Evolutionary conservation across 2,329 filamentous ascomycete genomes (phyloP).

Genomic region (Dactylonectria macrodidyma): DNA sequence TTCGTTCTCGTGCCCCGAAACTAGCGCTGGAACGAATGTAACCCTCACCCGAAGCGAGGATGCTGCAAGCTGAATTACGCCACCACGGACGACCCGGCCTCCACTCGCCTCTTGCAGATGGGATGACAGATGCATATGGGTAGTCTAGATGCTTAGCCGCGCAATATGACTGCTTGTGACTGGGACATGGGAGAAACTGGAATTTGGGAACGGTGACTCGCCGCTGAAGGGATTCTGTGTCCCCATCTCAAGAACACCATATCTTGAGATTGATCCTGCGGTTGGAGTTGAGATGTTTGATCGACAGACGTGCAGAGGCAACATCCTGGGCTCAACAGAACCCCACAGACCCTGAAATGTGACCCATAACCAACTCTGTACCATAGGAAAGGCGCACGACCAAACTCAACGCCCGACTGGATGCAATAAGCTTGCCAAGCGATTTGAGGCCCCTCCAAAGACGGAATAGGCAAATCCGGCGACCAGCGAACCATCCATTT

Average conservation of each 20-base stretch:
- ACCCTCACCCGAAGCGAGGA: slow-evolving; percentile 3
- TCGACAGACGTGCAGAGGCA: slow-evolving; percentile 24
- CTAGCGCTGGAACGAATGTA: slow-evolving; percentile 14
- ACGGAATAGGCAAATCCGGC: background rate
- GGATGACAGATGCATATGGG: background rate
- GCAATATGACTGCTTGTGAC: background rate
- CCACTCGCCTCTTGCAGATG: slow-evolving; percentile 9
- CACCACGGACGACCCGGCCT: slow-evolving; percentile 5
- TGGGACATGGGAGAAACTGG: background rate
- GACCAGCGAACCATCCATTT: slow-evolving; percentile 8
- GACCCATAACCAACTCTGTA: too few species aligned
- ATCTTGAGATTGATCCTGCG: slow-evolving; percentile 18
- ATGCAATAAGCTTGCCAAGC: background rate
- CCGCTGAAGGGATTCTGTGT: background rate
- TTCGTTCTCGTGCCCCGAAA: slow-evolving; percentile 5
- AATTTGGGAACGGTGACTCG: background rate
- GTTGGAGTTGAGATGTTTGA: slow-evolving; percentile 26
- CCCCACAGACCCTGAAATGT: slow-evolving; percentile 12
- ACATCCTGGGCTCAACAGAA: slow-evolving; percentile 24
- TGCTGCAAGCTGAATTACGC: slow-evolving; percentile 15
- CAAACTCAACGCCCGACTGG: background rate
- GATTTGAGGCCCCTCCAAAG: background rate
- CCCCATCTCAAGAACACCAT: slow-evolving; percentile 5
- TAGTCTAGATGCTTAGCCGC: background rate
- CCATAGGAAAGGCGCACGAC: background rate